phyloP scores from a whole-genome alignment of 1,284 basidiomycete species.

The Moesziomyces antarcticus region DNA sequence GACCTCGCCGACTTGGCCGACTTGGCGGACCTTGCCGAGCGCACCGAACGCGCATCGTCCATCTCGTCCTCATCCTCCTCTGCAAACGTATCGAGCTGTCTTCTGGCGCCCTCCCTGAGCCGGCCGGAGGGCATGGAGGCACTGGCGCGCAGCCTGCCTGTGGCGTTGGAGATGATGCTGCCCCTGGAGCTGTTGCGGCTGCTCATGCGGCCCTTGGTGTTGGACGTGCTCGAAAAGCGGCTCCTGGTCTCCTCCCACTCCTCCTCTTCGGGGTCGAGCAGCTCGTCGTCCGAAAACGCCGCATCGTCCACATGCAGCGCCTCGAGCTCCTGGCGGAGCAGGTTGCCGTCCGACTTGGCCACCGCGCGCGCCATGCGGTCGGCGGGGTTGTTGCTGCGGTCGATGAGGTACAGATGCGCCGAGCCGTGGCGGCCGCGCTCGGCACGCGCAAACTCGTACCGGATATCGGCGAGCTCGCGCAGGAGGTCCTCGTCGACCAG shows the following conservation, averaged over 20 bases:
- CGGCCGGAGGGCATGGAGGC: slow-evolving; percentile 36
- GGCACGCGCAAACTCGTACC: slow-evolving; percentile 42
- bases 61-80: slow-evolving; percentile 42
- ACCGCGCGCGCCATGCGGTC: slow-evolving; percentile 51
- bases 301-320: slow-evolving; percentile 25
- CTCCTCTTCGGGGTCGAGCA: slow-evolving; percentile 22
- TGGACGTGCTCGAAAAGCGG: slow-evolving; percentile 15
- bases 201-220: slow-evolving; percentile 10
- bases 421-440: slow-evolving; percentile 43
- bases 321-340: slow-evolving; percentile 22
- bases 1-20: slow-evolving; percentile 4
- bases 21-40: slow-evolving; percentile 14
- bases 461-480: slow-evolving; percentile 58
- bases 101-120: slow-evolving; percentile 7
- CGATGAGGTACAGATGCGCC: slow-evolving; percentile 61
- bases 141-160: slow-evolving; percentile 23
- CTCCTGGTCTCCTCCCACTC: slow-evolving; percentile 38
- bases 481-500: slow-evolving; percentile 61
- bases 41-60: slow-evolving; percentile 18
- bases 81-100: slow-evolving; percentile 39
- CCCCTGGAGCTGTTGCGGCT: slow-evolving; percentile 22
- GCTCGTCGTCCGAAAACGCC: slow-evolving; percentile 14
- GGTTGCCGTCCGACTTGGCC: slow-evolving; percentile 32
- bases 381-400: slow-evolving; percentile 56
- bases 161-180: slow-evolving; percentile 37